Conservation (phyloP, 371 early-diverging fungal species). For the Umbelopsis sp. region DNA sequence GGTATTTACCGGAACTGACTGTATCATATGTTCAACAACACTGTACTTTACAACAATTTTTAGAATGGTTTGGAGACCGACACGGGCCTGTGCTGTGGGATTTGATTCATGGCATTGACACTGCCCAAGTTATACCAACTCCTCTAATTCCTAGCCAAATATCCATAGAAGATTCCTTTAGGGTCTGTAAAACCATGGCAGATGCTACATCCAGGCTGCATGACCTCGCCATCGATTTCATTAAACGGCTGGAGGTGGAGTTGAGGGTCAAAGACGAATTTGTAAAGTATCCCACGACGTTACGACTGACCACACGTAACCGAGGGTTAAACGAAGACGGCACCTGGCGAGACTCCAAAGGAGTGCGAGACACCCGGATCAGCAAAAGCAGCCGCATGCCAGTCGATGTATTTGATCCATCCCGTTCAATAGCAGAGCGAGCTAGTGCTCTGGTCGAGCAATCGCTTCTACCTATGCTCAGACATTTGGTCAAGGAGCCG, state of each 20-base stretch:
- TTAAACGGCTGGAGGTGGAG: conserved; percentile 16
- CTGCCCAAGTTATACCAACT: conserved; percentile 9
- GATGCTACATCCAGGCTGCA: conserved; percentile 2
- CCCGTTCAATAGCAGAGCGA: conserved; percentile 4
- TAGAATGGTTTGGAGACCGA: conserved; percentile 11
- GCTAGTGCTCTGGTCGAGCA: background rate
- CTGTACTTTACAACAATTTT: background rate
- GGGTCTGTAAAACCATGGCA: background rate
- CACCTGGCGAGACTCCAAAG: background rate
- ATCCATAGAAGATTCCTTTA: conserved; percentile 23
- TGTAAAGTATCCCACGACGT: conserved; percentile 14
- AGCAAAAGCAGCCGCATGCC: conserved; percentile 21
- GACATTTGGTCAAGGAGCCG: conserved; percentile 15
- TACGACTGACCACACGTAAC: conserved; percentile 16
- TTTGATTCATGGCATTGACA: conserved; percentile 17
- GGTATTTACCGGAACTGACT: conserved; percentile 12
- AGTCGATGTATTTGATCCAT: conserved; percentile 18
- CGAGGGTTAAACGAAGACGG: background rate
- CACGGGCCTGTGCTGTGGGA: conserved; percentile 17
- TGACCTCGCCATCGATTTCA: conserved; percentile 14
- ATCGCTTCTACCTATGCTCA: conserved; percentile 18
- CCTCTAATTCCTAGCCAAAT: conserved; percentile 19
- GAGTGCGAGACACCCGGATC: conserved; percentile 3
- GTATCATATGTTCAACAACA: conserved; percentile 10
- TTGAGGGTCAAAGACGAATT: background rate